A percentile compares a stretch with the other conserved stretches of the same genome.
phyloP scores from a whole-genome alignment of 805 yeast genomes.

The Pichia scutulata region DNA sequence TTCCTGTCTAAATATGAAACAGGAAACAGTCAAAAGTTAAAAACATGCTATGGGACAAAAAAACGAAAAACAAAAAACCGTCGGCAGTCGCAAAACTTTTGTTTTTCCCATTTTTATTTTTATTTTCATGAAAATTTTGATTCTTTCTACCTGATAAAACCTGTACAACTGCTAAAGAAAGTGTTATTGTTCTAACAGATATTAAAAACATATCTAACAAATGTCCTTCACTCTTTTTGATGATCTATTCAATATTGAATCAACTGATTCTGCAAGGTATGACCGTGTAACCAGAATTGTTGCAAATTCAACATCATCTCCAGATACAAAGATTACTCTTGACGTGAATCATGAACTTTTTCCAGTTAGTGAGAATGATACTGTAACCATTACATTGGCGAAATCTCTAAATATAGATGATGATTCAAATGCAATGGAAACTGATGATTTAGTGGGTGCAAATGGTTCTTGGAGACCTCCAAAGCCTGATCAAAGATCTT shows the following conservation, averaged over 20 bases:
- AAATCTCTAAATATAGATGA: conserved; percentile 56
- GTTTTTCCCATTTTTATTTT: background rate
- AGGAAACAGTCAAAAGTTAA: background rate
- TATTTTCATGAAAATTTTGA: background rate
- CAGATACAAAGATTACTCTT: conserved; percentile 72
- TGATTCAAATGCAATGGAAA: conserved; percentile 21
- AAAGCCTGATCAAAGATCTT: conserved; percentile 69
- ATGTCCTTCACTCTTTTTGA: conserved; percentile 81
- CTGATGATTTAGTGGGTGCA: conserved; percentile 40
- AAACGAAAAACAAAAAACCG: no score
- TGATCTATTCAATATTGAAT: conserved; percentile 80
- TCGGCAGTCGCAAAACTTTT: background rate
- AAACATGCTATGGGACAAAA: background rate
- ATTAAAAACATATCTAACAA: background rate
- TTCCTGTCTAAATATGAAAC: background rate
- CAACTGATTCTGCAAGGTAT: conserved; percentile 83
- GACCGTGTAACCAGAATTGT: conserved; percentile 86
- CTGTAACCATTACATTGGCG: conserved; percentile 80
- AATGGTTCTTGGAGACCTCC: conserved; percentile 77
- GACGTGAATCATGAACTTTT: conserved; percentile 90
- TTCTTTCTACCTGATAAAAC: background rate
- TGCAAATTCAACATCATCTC: conserved; percentile 77
- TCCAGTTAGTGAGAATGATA: conserved; percentile 71
- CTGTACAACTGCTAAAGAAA: background rate
- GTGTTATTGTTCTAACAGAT: background rate